Conservation (phyloP, 495 filamentous ascomycete species). For the Filosporella fistucella region DNA sequence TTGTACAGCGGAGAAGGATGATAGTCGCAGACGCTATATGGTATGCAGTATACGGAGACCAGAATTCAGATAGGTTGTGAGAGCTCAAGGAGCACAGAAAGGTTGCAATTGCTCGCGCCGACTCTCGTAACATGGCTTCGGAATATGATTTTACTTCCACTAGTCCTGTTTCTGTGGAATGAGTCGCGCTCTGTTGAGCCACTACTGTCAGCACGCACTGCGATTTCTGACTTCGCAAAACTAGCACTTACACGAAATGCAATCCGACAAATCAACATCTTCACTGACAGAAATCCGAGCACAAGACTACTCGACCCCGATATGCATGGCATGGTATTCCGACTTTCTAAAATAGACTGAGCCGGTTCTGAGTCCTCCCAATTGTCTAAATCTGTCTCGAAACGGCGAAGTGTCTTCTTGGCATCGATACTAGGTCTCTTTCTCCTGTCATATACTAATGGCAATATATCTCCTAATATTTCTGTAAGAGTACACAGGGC, state of each 20-base stretch:
- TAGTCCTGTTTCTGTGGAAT: not conserved
- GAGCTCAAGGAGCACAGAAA: not conserved
- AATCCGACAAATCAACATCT: constrained; percentile 7
- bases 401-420: constrained; percentile 27
- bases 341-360: not conserved
- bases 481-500: constrained; percentile 47
- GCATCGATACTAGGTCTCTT: constrained; percentile 31
- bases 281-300: constrained; percentile 1
- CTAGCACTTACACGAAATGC: constrained; percentile 5
- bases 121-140: not conserved
- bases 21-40: constrained; percentile 2
- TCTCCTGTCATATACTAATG: constrained; percentile 44
- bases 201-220: too few species aligned
- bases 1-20: constrained; percentile 5
- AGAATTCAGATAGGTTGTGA: constrained; percentile 3
- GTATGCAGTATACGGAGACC: constrained; percentile 7
- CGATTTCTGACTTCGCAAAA: not conserved
- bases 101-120: not conserved
- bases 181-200: not conserved
- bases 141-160: not conserved
- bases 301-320: constrained; percentile 6
- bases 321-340: not conserved
- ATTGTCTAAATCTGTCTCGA: constrained; percentile 39
- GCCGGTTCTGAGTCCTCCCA: constrained; percentile 21
- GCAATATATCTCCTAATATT: constrained; percentile 45